Base-by-base conservation (phyloP, 1,284 basidiomycete genomes). In the Ceratorhiza oryzae-sativae region DNA sequence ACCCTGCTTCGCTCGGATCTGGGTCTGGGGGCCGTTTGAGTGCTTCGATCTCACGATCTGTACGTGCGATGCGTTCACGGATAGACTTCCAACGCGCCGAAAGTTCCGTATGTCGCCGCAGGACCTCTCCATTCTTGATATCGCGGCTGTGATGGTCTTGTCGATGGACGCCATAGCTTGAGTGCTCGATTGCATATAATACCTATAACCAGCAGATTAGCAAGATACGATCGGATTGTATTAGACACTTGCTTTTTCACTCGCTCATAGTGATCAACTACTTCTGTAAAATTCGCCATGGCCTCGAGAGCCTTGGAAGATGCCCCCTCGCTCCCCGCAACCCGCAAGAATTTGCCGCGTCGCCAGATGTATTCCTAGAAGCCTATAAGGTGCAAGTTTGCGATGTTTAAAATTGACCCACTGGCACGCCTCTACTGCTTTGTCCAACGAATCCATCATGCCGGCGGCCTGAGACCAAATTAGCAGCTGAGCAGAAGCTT, bases 391-490 rank as follows among this genome's bases (percentile, higher is more conserved):
- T 18, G 63, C 48, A 23, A 62, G 10, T 25, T 23, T 23, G 13
- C 25, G 8, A 1, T 20, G 48, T 59, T 51, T 45, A 36, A 3
- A 20, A 56, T 71, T 39, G 13, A 49, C 41, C 49, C 73, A 90
- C 90, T 93, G 90, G 82, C 92, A 94, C 76, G 91, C 86, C 75
- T 89, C 89, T 55, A 96, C 88, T 6, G 92, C 92, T 79, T 95
- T 97, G 82, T 97, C 93, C 75, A 98, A 81, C 77, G 93, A 94
- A 32, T 90, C 88, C 94, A 98, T 96, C 95, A 98, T 97, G 32
- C 92, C 93, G 78, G 96, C 92, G 39, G 95, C 95, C 62, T 65
- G 30, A 23, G 12, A 13, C 27, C 3, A 20, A 32, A 27, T 65
- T 10, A 65, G 48, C 46, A 53, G 3, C 32, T 41, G 41, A 51